Evolutionary conservation across 805 yeast species (phyloP), one percentile per base, ranked within the genome.

Genomic region (Yamadazyma endophytica): DNA sequence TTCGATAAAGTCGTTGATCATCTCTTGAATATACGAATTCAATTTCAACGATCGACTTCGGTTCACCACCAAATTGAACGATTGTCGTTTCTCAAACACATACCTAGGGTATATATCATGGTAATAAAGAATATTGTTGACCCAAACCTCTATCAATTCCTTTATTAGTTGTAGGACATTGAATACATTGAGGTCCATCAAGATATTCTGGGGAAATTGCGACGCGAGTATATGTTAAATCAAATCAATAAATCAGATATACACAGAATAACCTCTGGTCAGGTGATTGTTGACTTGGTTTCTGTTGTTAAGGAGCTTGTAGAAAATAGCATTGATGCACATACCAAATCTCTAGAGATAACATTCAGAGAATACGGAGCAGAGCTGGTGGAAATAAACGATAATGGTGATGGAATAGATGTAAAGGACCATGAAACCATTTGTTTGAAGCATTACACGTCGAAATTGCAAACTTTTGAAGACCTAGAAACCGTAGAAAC

Each of bases 251-350:
- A 9, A 5, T 19, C 22, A 7, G 95, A 89, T 43, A 69, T 88
- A 5, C 85, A 83, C 42, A 66, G 71, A 37, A 76, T 90, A 35
- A 87, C 96, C 0, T 86, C 97, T 0, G 96, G 96, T 0, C 98
- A 92, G 54, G 97, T 92, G 9, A 83, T 92, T 9, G 73, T 79
- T 4, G 95, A 85, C 45, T 57, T 92, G 25, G 65, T 75, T 0
- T 77, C 90, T 0, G 82, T 85, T 0, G 78, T 82, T 18, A 90
- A 90, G 50, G 98, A 90, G 52, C 59, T 89, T 2, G 68, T 92
- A 2, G 98, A 90, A 47, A 90, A 90, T 52, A 64, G 92, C 18
- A 60, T 90, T 5, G 98, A 92, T 58, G 92, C 97, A 0, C 55
- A 68, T 14, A 73, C 92, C 7, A 65, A 73, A 0, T 74, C 73